Percentiles rank a stretch among this genome's conserved stretches.
phyloP scores from a whole-genome alignment of 2,329 filamentous ascomycete genomes.

The Sarocladiaceae sp. region DNA sequence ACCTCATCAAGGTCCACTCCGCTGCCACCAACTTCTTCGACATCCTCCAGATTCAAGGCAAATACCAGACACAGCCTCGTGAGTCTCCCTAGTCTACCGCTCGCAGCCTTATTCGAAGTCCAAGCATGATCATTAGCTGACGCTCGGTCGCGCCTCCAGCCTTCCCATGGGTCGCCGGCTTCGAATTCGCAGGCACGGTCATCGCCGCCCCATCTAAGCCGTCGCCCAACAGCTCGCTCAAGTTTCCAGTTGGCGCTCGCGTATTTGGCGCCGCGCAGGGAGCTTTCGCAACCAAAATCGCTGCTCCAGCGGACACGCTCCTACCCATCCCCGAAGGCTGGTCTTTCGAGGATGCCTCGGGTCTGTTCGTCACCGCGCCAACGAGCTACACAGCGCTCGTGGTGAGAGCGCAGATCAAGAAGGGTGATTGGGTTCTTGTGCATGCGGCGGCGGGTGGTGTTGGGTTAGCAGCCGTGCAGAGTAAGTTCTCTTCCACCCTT shows the following conservation, averaged over 20 bases:
- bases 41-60: slow-evolving; percentile 87
- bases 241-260: slow-evolving; percentile 69
- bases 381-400: slow-evolving; percentile 84
- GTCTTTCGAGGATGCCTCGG: slow-evolving; percentile 79
- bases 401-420: slow-evolving; percentile 66
- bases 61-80: slow-evolving; percentile 88
- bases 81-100: slow-evolving; percentile 15
- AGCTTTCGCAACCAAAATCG: slow-evolving; percentile 73
- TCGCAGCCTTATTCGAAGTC: neutral
- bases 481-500: slow-evolving; percentile 21
- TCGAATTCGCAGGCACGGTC: slow-evolving; percentile 79
- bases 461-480: slow-evolving; percentile 83
- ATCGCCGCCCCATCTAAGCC: slow-evolving; percentile 54
- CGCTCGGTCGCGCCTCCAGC: too few species aligned
- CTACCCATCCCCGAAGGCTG: slow-evolving; percentile 73
- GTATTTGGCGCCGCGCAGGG: slow-evolving; percentile 87
- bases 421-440: slow-evolving; percentile 80
- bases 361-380: slow-evolving; percentile 85
- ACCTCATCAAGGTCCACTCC: slow-evolving; percentile 81
- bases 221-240: slow-evolving; percentile 35
- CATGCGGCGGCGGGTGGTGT: slow-evolving; percentile 92
- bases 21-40: slow-evolving; percentile 96
- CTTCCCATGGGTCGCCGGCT: slow-evolving; percentile 81
- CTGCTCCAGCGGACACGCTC: slow-evolving; percentile 59
- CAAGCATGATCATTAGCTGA: neutral